Percentiles rank a stretch among this genome's conserved stretches.
These are phyloP conservation scores for Alloteropsis angusta DNA, from an alignment of 202 grass and related monocot genomes.

Conservation along the genomic window DNA sequence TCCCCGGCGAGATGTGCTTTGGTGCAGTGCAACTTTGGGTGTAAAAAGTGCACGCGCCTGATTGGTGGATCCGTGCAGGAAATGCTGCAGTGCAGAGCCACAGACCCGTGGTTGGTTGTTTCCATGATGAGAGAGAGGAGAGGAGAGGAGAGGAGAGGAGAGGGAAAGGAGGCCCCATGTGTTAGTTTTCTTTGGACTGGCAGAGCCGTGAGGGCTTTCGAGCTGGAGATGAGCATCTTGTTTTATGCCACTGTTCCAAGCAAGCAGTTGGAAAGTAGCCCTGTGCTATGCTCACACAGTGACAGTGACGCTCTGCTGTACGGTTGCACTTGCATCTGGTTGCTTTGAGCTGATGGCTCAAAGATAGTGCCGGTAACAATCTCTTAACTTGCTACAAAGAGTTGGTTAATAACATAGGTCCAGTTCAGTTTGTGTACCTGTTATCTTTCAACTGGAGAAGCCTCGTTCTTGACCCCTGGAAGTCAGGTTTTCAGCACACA, in stretches of 20 bases:
- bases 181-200: constrained; percentile 35
- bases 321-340: not conserved
- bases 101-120: constrained; percentile 15
- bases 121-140: constrained; percentile 19
- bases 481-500: not conserved
- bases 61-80: constrained; percentile 56
- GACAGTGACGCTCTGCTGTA: not conserved
- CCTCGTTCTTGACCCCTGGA: not conserved
- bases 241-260: not conserved
- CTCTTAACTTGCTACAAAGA: not conserved
- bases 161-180: constrained; percentile 13
- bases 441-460: not conserved
- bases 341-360: not conserved
- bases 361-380: not conserved
- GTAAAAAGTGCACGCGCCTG: constrained; percentile 35
- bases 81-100: constrained; percentile 19
- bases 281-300: constrained; percentile 15
- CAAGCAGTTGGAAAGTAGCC: not conserved
- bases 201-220: constrained; percentile 37
- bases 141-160: too few relatives aligned
- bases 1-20: constrained; percentile 18
- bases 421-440: not conserved
- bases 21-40: constrained; percentile 35
- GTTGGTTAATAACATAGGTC: not conserved
- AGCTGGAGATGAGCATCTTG: constrained; percentile 51